Evolutionary conservation across 352 stramenopile species (phyloP), one percentile per base, ranked within the genome.

Genomic region (Globisporangium apiculatum): DNA sequence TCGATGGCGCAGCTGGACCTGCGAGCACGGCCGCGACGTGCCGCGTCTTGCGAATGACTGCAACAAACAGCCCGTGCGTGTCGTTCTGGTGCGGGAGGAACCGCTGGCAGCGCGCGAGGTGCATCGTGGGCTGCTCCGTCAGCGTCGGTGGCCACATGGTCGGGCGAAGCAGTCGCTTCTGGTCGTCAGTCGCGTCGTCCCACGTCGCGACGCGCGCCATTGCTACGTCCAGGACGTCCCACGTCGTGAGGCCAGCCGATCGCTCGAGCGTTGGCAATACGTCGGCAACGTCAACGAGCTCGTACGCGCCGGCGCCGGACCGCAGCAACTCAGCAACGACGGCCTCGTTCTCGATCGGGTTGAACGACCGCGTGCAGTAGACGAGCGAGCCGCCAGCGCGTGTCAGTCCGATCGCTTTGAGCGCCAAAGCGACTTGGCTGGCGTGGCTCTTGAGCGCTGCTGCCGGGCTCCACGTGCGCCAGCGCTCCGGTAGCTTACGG

Each of bases 11-110:
- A 45, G 78, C 69, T 43, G 79, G 77, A 4, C 69, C 74, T 48
- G 65, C 65, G 24, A 77, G 66, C 24, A 56, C 51, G 12, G 65
- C 50, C 0, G 35, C 45, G 4, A 55, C 10, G 17, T 69, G 70
- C 55, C 66, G 63, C 53, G 73, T 51, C 57, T 89, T 91, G 60
- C 96, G 96, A 36, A 99, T 83, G 11, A 99, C 76, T 14, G 90
- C 91, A n/a, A 99, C 62, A 68, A 99, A 99, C 60, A 99, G 97
- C 0, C 96, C 97, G 53, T 97, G 96, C 0, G 96, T 98, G 68
- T 99, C 89, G 57, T 99, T 95, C 59, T 99, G 91, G 59, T 99
- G 97, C 17, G 97, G 97, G 12, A 99, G 75, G 31, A 99, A 61
- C 3, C 97, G 89, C 55, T 97, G 77, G 69, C 97, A 99, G 6